Evolutionary conservation across 257 asterid genomes (phyloP).

Genomic region (Nicotiana sylvestris): DNA sequence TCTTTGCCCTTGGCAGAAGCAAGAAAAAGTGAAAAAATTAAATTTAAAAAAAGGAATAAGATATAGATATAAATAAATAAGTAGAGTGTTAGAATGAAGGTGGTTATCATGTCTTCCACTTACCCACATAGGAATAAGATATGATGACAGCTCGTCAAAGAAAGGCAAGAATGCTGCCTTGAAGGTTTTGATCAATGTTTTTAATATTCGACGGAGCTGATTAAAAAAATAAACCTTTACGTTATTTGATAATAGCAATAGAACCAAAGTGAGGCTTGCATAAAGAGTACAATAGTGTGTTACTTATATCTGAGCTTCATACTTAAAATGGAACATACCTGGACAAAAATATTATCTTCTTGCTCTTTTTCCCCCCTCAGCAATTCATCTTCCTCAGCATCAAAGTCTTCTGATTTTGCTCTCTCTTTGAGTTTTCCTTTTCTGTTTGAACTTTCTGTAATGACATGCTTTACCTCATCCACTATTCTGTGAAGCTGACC

Average conservation of each 20-base stretch:
- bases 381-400: conserved; percentile 56
- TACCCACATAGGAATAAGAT: conserved; percentile 96
- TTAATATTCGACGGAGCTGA: conserved; percentile 82
- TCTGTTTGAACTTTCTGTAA: too few species aligned
- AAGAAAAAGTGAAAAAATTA: too few species aligned
- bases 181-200: conserved; percentile 81
- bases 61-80: too few species aligned
- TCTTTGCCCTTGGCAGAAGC: background rate
- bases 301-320: too few species aligned
- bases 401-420: too few species aligned
- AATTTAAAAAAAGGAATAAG: too few species aligned
- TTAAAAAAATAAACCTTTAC: too few species aligned
- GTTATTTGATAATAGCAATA: too few species aligned
- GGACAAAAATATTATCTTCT: conserved; percentile 92
- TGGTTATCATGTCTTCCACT: conserved; percentile 21
- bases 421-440: too few species aligned
- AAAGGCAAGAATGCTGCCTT: conserved; percentile 86
- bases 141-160: conserved; percentile 79
- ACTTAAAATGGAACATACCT: conserved; percentile 37
- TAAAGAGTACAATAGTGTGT: too few species aligned
- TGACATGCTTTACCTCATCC: conserved; percentile 46
- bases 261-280: too few species aligned
- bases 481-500: conserved; percentile 40
- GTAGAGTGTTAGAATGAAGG: background rate
- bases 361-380: conserved; percentile 90